Percentiles rank a stretch among this genome's conserved stretches.
Evolutionary conservation across 768 basidiomycete genomes (phyloP).

Genomic region (Boletus rex-veris): DNA sequence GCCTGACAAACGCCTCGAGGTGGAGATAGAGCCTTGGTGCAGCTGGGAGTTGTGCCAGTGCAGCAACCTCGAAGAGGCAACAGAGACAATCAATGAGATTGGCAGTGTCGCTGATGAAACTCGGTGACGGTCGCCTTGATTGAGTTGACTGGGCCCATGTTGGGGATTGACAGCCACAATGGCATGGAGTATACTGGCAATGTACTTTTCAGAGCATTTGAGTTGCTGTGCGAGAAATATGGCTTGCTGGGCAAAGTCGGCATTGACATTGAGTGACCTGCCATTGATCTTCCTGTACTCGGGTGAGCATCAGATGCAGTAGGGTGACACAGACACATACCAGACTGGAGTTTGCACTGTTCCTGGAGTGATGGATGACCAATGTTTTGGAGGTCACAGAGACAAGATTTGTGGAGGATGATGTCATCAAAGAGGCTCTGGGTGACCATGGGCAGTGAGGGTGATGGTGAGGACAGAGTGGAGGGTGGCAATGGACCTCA

Average conservation of each 20-base stretch:
- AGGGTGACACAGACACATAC: constrained; percentile 35
- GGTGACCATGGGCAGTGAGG: constrained; percentile 45
- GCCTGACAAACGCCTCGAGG: no score
- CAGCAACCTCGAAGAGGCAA: constrained; percentile 62
- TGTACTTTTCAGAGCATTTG: constrained; percentile 76
- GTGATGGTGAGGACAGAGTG: constrained; percentile 49
- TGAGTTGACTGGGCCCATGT: constrained; percentile 51
- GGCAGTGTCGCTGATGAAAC: constrained; percentile 66
- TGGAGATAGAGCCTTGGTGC: no score
- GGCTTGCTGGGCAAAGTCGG: constrained; percentile 74
- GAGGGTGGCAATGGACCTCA: constrained; percentile 61
- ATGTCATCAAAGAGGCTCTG: constrained; percentile 75
- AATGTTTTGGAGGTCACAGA: constrained; percentile 64
- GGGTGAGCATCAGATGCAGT: background rate
- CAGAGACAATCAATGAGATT: constrained; percentile 69
- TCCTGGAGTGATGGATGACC: constrained; percentile 60
- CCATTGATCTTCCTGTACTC: constrained; percentile 65
- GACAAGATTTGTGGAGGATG: constrained; percentile 59
- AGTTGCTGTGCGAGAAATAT: constrained; percentile 80
- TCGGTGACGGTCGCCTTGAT: constrained; percentile 65
- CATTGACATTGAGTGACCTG: constrained; percentile 66
- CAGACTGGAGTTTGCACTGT: constrained; percentile 65
- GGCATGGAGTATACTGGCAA: constrained; percentile 64
- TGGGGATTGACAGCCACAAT: constrained; percentile 64
- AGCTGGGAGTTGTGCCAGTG: no score